Evolutionary conservation across 805 yeast genomes (phyloP), one percentile per base, ranked within the genome.

Genomic region (Yarrowia porcina): DNA sequence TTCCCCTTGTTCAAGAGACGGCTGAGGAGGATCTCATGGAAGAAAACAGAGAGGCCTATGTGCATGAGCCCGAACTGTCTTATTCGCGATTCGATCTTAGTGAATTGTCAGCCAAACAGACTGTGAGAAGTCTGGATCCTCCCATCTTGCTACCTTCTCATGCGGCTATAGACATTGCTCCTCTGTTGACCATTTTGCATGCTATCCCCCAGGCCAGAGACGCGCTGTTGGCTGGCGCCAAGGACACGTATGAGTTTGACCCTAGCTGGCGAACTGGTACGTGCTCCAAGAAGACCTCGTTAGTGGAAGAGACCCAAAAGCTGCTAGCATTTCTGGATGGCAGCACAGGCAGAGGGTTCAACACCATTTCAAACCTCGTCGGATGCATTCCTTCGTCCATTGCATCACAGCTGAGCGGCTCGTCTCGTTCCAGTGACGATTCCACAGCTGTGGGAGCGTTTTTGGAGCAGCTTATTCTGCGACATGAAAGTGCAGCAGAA

Each of bases 301-400:
- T 69, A 11, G 64, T 69, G 18, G 64, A 68, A 8, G 75, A 72
- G 60, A 41, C 66, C 1, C 76, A 73, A 56, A 64, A 73, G 15
- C 45, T 69, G 13, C 66, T 72, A 64, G 75, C 76, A 3, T 71
- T 68, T 63, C 60, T 74, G 27, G 73, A 72, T 32, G 72, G 70
- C 17, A 64, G 50, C 18, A 67, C 75, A 0, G 42, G 56, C 18
- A 64, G 74, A 13, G 66, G 72, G 2, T 65, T 54, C 52, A 70
- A 71, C 17, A 57, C 44, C 15, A 61, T 67, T 13, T 25, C 49
- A n/a, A 64, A 49, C 41, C 56, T 66, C 23, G 52, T 64, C 25
- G 21, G 50, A 7, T n/a, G 35, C 28, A 44, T 59, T 12, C 63
- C 63, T 2, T 17, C 54, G n/a, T 23, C 41, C n/a, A 44, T 44